phyloP scores from a whole-genome alignment of 805 yeast genomes.

The Ogataea methylovora region DNA sequence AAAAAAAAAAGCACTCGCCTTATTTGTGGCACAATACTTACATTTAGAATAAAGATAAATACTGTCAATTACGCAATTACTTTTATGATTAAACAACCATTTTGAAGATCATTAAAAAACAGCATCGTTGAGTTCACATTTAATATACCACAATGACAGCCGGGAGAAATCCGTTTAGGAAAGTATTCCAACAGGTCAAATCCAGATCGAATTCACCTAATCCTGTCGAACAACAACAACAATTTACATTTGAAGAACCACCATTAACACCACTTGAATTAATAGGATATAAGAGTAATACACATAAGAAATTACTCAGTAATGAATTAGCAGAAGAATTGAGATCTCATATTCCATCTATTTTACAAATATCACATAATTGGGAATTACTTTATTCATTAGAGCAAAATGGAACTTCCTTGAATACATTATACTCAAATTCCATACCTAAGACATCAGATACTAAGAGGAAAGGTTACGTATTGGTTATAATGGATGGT shows the following conservation, averaged over 20 bases:
- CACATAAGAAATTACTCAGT: conserved; percentile 49
- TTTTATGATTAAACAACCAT: too few relatives aligned
- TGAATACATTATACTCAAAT: conserved; percentile 65
- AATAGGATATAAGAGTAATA: conserved; percentile 50
- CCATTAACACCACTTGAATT: conserved; percentile 52
- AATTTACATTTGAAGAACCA: conserved; percentile 17
- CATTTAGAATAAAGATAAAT: too few relatives aligned
- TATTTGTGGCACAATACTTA: too few relatives aligned
- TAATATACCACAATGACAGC: too few relatives aligned
- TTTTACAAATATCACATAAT: conserved; percentile 66
- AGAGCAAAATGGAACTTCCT: conserved; percentile 88
- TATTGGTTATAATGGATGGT: conserved; percentile 64
- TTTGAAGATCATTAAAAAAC: too few relatives aligned
- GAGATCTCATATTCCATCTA: conserved; percentile 63
- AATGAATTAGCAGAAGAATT: conserved; percentile 66
- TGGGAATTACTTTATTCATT: conserved; percentile 81
- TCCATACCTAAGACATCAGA: conserved; percentile 37
- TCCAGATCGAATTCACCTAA: neutral
- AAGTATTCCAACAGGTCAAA: too few relatives aligned
- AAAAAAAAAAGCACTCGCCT: too few relatives aligned
- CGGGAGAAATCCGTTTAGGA: too few relatives aligned
- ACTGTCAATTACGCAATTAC: too few relatives aligned
- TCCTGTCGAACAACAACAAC: neutral
- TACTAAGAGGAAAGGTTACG: conserved; percentile 48
- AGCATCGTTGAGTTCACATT: too few relatives aligned